These are phyloP conservation scores for Xerocomus minutiporus DNA, from an alignment of 1,284 basidiomycete genomes.

Conservation along the genomic window DNA sequence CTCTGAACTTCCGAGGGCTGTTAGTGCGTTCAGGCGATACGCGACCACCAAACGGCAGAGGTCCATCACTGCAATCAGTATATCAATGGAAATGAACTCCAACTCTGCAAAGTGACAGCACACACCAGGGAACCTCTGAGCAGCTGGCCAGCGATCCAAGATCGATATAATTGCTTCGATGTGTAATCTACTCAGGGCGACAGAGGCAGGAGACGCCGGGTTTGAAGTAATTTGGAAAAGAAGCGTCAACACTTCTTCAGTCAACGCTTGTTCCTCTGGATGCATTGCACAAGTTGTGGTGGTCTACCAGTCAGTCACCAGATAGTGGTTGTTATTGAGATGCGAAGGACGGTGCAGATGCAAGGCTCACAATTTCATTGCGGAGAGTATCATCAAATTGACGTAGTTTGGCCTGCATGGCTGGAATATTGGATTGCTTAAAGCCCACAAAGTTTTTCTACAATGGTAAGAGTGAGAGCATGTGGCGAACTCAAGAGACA, in stretches of 20 bases:
- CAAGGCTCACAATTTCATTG: constrained; percentile 55
- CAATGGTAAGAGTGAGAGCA: constrained; percentile 4
- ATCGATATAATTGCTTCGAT: constrained; percentile 62
- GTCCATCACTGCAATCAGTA: constrained; percentile 68
- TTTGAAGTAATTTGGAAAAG: constrained; percentile 53
- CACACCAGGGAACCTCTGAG: constrained; percentile 79
- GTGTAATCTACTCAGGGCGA: constrained; percentile 44
- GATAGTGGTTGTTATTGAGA: constrained; percentile 1
- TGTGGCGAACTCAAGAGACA: neutral
- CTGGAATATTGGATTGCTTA: constrained; percentile 83
- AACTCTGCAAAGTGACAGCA: neutral
- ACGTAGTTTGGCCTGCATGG: constrained; percentile 79
- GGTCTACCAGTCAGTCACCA: constrained; percentile 40
- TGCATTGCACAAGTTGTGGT: constrained; percentile 67
- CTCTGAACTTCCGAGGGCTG: constrained; percentile 43
- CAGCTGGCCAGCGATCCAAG: constrained; percentile 75
- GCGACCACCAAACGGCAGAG: constrained; percentile 76
- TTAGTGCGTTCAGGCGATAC: constrained; percentile 52
- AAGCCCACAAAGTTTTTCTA: constrained; percentile 66
- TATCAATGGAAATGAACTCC: neutral
- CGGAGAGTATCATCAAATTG: constrained; percentile 76
- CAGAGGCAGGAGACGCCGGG: constrained; percentile 31
- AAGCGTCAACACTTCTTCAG: constrained; percentile 66
- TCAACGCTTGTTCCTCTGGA: constrained; percentile 55
- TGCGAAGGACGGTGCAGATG: constrained; percentile 1